Percentiles rank a stretch among this genome's conserved stretches.
These are phyloP conservation scores for Heracleum sosnowskyi DNA, from an alignment of 129 eudicot genomes.

Conservation along the genomic window DNA sequence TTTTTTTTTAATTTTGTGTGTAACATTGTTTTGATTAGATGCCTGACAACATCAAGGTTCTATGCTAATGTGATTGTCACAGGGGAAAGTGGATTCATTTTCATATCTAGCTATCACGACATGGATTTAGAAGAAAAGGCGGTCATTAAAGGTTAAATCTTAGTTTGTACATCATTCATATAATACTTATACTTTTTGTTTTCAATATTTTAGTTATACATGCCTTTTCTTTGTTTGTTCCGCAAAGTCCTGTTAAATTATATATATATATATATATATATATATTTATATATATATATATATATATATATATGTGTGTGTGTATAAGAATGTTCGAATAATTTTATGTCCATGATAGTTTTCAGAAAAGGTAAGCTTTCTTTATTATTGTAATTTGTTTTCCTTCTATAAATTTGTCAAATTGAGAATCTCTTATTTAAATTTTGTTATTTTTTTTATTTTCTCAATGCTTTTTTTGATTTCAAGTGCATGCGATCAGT, in stretches of 20 bases:
- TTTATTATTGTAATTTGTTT: background rate
- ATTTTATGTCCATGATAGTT: background rate
- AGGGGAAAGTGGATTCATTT: slow-evolving; percentile 27
- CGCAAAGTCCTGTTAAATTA: background rate
- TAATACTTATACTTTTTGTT: too few relatives aligned
- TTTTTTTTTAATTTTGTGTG: slow-evolving; percentile 1
- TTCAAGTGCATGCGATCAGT: background rate
- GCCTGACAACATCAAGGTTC: slow-evolving; percentile 15
- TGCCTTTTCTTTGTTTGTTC: background rate
- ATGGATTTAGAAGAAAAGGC: slow-evolving; percentile 46
- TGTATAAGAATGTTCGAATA: background rate
- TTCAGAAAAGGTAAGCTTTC: background rate
- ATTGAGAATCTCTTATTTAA: background rate
- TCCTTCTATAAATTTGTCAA: background rate
- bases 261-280: too few relatives aligned
- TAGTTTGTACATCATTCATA: background rate
- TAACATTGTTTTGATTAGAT: background rate
- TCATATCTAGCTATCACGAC: background rate
- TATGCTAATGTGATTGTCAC: slow-evolving; percentile 16
- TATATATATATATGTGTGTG: too few relatives aligned
- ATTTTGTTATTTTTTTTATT: background rate
- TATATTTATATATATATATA: too few relatives aligned
- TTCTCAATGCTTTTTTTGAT: background rate
- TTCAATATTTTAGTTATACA: background rate
- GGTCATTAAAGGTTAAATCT: slow-evolving; percentile 36